phyloP scores from a whole-genome alignment of 495 filamentous ascomycete genomes.

The Penicillium malachiteum region DNA sequence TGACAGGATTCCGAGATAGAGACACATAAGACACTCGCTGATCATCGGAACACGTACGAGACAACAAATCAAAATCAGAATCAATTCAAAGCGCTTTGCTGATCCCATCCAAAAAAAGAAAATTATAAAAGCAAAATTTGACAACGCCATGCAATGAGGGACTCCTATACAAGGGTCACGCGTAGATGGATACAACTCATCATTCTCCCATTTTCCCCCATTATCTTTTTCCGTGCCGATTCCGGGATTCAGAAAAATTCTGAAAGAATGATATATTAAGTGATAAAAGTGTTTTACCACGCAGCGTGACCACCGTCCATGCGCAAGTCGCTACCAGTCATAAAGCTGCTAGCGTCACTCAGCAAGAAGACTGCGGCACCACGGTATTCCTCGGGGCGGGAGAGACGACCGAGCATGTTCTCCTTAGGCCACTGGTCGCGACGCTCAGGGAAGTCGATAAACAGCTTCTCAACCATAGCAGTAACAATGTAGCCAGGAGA shows the following conservation, averaged over 20 bases:
- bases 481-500: slow-evolving; percentile 95
- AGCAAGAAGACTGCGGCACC: slow-evolving; percentile 82
- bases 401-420: slow-evolving; percentile 85
- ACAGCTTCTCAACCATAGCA: slow-evolving; percentile 81
- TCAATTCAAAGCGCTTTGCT: slow-evolving; percentile 9
- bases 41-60: not conserved
- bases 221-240: too few species aligned
- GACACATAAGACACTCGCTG: not conserved
- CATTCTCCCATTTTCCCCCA: not conserved
- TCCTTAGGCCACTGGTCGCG: slow-evolving; percentile 75
- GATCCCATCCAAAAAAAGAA: not conserved
- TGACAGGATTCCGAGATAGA: not conserved
- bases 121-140: not conserved
- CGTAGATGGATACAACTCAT: slow-evolving; percentile 6
- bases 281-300: slow-evolving; percentile 52
- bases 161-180: slow-evolving; percentile 8
- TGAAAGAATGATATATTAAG: too few species aligned
- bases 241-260: too few species aligned
- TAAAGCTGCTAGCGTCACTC: slow-evolving; percentile 83
- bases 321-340: slow-evolving; percentile 77
- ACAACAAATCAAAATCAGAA: not conserved
- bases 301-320: slow-evolving; percentile 82
- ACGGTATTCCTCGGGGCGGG: slow-evolving; percentile 75
- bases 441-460: slow-evolving; percentile 72
- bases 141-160: slow-evolving; percentile 29